Conservation (phyloP, 352 stramenopile genomes). For the Globisporangium middletonii region DNA sequence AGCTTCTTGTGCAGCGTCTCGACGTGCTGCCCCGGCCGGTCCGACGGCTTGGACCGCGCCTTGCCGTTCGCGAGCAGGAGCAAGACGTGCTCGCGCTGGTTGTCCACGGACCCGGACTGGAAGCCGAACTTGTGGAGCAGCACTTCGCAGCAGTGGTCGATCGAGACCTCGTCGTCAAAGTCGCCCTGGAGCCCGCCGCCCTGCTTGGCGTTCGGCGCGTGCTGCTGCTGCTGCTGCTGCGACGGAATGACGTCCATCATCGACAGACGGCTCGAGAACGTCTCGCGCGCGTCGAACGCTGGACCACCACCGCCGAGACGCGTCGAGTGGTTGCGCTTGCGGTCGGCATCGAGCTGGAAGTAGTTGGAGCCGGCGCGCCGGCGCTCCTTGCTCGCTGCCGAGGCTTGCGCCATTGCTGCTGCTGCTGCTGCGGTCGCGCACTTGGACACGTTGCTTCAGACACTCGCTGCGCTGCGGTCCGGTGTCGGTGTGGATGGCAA, state of each 20-base stretch:
- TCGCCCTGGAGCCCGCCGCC: slow-evolving; percentile 52
- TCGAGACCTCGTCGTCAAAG: slow-evolving; percentile 65
- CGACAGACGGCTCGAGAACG: slow-evolving; percentile 49
- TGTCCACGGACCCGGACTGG: slow-evolving; percentile 60
- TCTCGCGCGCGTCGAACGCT: slow-evolving; percentile 31
- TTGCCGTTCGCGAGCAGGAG: slow-evolving; percentile 67
- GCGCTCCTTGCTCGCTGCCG: slow-evolving; percentile 26
- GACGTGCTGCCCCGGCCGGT: slow-evolving; percentile 43
- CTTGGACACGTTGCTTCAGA: no score
- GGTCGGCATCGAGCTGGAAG: slow-evolving; percentile 72
- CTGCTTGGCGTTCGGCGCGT: slow-evolving; percentile 18
- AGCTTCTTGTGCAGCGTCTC: slow-evolving; percentile 54
- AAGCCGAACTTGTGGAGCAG: slow-evolving; percentile 74
- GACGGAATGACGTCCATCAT: slow-evolving; percentile 59
- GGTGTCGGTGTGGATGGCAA: no score
- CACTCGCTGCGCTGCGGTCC: no score
- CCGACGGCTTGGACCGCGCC: slow-evolving; percentile 40
- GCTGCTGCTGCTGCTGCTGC: slow-evolving; percentile 22
- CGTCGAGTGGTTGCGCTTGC: slow-evolving; percentile 60
- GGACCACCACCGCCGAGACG: slow-evolving; percentile 16
- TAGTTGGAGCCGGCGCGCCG: slow-evolving; percentile 81
- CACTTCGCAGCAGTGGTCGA: slow-evolving; percentile 72
- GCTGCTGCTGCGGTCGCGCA: no score
- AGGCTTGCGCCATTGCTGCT: not conserved
- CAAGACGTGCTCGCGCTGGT: slow-evolving; percentile 73